These are phyloP conservation scores for Rhynchosporium graminicola DNA, from an alignment of 2,329 filamentous ascomycete species.

Conservation along the genomic window DNA sequence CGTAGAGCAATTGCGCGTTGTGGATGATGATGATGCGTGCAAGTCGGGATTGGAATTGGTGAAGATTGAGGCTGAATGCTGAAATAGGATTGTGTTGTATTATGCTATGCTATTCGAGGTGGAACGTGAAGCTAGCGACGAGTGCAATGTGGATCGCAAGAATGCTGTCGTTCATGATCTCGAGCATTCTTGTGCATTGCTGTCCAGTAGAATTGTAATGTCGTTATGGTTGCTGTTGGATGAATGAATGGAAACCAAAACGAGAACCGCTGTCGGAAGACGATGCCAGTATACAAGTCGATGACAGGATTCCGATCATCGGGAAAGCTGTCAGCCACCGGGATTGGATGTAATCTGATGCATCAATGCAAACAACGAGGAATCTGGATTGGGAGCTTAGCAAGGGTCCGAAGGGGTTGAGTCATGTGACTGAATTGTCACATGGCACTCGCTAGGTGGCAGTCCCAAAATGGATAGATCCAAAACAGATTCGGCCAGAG, in stretches of 20 bases:
- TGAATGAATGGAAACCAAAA: neutral
- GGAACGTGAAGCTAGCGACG: neutral
- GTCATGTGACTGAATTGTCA: conserved; percentile 15
- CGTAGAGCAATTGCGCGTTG: neutral
- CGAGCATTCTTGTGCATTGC: conserved; percentile 16
- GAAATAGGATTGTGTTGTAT: neutral
- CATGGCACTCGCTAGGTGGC: neutral
- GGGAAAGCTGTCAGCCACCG: conserved; percentile 2
- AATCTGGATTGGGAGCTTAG: conserved; percentile 11
- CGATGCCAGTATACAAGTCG: neutral
- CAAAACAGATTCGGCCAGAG: neutral
- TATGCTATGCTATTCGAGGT: neutral
- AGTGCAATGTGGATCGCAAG: neutral
- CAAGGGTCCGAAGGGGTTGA: neutral
- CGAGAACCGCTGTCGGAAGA: conserved; percentile 7
- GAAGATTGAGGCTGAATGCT: neutral
- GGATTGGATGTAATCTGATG: neutral
- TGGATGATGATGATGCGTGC: conserved; percentile 6
- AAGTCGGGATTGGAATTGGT: neutral
- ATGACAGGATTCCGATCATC: conserved; percentile 9
- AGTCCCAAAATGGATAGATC: neutral
- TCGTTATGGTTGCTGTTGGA: neutral
- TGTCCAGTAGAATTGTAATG: neutral
- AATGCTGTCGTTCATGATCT: conserved; percentile 24
- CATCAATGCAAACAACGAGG: conserved; percentile 3